Base-by-base conservation (phyloP, 116 monocot genomes). In the Dioscorea cayenensis region DNA sequence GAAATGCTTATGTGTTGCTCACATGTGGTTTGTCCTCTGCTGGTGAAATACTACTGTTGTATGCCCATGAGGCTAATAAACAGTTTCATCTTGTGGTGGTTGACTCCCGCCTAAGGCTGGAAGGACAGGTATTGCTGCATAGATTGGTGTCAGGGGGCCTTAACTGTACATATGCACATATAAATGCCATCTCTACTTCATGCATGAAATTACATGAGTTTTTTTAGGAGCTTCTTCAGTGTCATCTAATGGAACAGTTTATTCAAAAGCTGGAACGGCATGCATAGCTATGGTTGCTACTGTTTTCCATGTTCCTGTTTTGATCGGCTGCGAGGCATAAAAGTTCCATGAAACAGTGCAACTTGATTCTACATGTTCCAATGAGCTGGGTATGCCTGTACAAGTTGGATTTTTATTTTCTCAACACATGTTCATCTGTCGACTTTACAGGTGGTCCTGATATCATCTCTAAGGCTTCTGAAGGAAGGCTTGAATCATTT, bases 301-400 rank as follows among this genome's bases (percentile, higher is more conserved):
- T 83, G 87, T 90, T 48, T 99, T 94, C 60, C 84, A 72, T 72
- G 84, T 99, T 79, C 99, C 99, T 70, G 94, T 94, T 73, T 48
- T 99, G 51, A 73, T 99, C 63, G 91, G 99, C 65, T 99, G 94
- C 65, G 99, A 94, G 84, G 94, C 99, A 63, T 99, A 99, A 78
- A 99, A 99, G 50, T 99, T 99, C 82, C 83, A 99, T 79, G 86
- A 86, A 32, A 83, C 89, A 28, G 89, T 92, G 49, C 92, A 88
- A 64, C 89, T 92, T 68, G 92, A 99, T 87, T 99, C 94, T 37
- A 99, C 94, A 72, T 99, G 99, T 73, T 91, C 89, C 50, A 99
- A 99, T 80, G 99, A 99, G 73, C 86, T 99, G 64, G 99, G 99
- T 97, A 84, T 67, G 76, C n/a, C 19, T 71, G 0, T 49, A 4